These are phyloP conservation scores for Cutaneotrichosporon arboriforme DNA, from an alignment of 1,284 basidiomycete genomes.

Conservation along the genomic window DNA sequence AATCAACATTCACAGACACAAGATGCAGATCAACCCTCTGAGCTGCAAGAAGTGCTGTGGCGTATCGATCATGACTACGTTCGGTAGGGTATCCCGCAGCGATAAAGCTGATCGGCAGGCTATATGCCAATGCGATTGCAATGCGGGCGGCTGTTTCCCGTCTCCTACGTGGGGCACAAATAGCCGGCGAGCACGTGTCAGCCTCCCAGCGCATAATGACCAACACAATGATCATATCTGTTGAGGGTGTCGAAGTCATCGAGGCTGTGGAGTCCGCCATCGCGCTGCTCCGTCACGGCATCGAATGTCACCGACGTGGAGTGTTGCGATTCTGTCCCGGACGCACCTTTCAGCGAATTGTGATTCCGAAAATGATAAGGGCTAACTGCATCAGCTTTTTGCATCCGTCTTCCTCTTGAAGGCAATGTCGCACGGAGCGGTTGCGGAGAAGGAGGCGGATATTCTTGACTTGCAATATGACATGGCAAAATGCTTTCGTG, in stretches of 20 bases:
- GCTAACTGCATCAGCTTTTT: constrained; percentile 6
- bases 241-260: constrained; percentile 5
- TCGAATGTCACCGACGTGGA: neutral
- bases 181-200: neutral
- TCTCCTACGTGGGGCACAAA: neutral
- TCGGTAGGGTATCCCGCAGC: constrained; percentile 6
- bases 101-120: constrained; percentile 1
- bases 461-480: constrained; percentile 1
- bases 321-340: constrained; percentile 8
- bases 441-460: neutral
- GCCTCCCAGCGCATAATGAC: neutral
- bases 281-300: constrained; percentile 1
- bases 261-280: constrained; percentile 6
- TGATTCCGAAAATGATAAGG: neutral
- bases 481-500: constrained; percentile 3
- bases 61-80: constrained; percentile 22
- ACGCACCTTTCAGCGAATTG: constrained; percentile 7
- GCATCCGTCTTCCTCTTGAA: constrained; percentile 11
- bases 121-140: constrained; percentile 21
- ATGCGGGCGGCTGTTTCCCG: constrained; percentile 18
- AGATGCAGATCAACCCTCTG: neutral
- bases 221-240: neutral
- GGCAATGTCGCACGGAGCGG: neutral
- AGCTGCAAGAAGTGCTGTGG: too few relatives aligned
- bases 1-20: constrained; percentile 6